These are phyloP conservation scores for Leptodontidium sp. DNA, from an alignment of 2,329 filamentous ascomycete species.

Conservation along the genomic window DNA sequence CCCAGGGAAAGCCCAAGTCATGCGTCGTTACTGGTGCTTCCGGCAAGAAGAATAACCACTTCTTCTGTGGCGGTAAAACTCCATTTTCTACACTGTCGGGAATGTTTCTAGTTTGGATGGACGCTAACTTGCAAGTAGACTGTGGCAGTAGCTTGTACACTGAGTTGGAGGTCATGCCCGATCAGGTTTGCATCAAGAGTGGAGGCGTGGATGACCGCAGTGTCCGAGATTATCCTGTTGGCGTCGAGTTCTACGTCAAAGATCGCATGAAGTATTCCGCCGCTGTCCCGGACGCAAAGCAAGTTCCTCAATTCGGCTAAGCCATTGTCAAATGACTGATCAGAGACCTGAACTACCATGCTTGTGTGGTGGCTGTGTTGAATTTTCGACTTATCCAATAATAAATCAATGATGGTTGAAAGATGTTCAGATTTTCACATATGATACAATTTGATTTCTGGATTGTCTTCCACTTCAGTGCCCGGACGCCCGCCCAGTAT, in stretches of 20 bases:
- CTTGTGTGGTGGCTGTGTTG: background rate
- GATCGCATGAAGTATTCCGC: conserved; percentile 56
- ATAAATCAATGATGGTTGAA: background rate
- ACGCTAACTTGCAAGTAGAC: conserved; percentile 15
- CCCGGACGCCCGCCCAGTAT: no score
- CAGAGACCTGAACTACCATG: background rate
- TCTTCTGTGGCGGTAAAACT: conserved; percentile 54
- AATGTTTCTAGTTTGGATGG: conserved; percentile 32
- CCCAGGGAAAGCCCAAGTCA: conserved; percentile 56
- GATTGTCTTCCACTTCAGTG: no score
- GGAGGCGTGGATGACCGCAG: conserved; percentile 59
- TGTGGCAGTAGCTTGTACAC: conserved; percentile 62
- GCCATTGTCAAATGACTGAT: background rate
- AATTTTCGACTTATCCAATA: background rate
- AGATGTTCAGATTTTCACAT: no score
- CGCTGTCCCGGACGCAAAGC: conserved; percentile 55
- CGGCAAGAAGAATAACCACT: conserved; percentile 63
- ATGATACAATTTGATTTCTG: no score
- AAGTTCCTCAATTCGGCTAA: conserved; percentile 48
- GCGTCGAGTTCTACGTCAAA: conserved; percentile 61
- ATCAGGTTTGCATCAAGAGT: conserved; percentile 58
- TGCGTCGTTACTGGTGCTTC: conserved; percentile 57
- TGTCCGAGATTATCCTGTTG: conserved; percentile 49
- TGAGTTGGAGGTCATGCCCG: conserved; percentile 61
- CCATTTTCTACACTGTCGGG: background rate